Conservation (phyloP, 1,284 basidiomycete species). For the Trichosporon sp. region DNA sequence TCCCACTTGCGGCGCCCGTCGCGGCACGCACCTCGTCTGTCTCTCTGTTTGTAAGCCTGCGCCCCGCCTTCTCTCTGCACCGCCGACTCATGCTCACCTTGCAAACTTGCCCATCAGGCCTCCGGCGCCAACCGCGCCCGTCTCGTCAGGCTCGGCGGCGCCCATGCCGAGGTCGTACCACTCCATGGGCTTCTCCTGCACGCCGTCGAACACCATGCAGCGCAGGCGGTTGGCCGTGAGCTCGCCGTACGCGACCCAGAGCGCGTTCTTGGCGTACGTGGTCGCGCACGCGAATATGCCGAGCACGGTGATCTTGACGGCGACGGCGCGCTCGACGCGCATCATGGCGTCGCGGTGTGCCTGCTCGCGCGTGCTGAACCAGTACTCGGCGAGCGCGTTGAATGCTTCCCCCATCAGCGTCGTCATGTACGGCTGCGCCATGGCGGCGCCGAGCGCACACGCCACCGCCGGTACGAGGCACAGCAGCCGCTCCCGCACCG, state of each 20-base stretch:
- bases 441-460: constrained; percentile 65
- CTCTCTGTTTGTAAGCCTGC: constrained; percentile 58
- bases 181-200: constrained; percentile 68
- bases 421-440: constrained; percentile 90
- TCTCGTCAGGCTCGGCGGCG: constrained; percentile 52
- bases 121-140: constrained; percentile 69
- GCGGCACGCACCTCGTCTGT: constrained; percentile 89
- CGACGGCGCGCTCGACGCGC: constrained; percentile 56
- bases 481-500: constrained; percentile 55
- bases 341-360: constrained; percentile 58
- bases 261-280: constrained; percentile 66
- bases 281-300: constrained; percentile 67
- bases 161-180: constrained; percentile 87
- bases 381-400: constrained; percentile 64
- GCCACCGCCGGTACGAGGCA: constrained; percentile 68
- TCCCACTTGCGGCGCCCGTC: constrained; percentile 69
- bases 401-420: constrained; percentile 81
- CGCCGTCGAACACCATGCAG: constrained; percentile 63
- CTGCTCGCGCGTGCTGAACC: constrained; percentile 42
- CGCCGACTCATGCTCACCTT: constrained; percentile 56
- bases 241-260: constrained; percentile 89
- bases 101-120: constrained; percentile 93
- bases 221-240: constrained; percentile 68
- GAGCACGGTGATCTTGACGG: constrained; percentile 65
- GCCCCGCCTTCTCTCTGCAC: no score